These are phyloP conservation scores for Tremellales sp. DNA, from an alignment of 1,284 basidiomycete species.

Conservation along the genomic window DNA sequence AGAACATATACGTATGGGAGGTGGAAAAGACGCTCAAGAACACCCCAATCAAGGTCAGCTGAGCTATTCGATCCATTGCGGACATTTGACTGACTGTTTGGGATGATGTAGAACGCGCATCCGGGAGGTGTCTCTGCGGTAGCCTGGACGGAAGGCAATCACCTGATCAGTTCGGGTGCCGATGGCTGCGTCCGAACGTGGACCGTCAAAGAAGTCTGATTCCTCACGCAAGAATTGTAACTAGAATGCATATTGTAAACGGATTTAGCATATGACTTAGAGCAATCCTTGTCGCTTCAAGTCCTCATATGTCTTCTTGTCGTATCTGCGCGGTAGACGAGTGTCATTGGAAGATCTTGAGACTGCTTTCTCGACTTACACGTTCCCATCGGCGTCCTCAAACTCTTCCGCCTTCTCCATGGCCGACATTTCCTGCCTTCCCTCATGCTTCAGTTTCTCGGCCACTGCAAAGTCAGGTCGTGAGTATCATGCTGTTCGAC, in stretches of 20 bases:
- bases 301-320: slow-evolving; percentile 47
- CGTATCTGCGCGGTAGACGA: slow-evolving; percentile 14
- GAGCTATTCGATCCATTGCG: slow-evolving; percentile 1
- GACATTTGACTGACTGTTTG: not conserved
- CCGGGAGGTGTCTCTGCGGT: slow-evolving; percentile 78
- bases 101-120: slow-evolving; percentile 64
- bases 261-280: slow-evolving; percentile 14
- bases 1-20: slow-evolving; percentile 86
- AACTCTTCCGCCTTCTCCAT: slow-evolving; percentile 94
- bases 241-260: not conserved
- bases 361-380: slow-evolving; percentile 55
- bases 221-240: not conserved
- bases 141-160: slow-evolving; percentile 63
- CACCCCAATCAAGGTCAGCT: slow-evolving; percentile 64
- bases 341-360: no score
- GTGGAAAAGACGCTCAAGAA: slow-evolving; percentile 71
- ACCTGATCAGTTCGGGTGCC: slow-evolving; percentile 69
- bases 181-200: slow-evolving; percentile 78
- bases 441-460: slow-evolving; percentile 91
- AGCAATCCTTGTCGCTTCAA: slow-evolving; percentile 48
- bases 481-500: not conserved
- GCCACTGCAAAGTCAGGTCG: slow-evolving; percentile 72
- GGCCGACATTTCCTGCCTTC: slow-evolving; percentile 81
- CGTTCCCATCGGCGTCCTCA: slow-evolving; percentile 94
- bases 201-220: slow-evolving; percentile 40